Conservation (phyloP, 2,329 filamentous ascomycete genomes). For the Botrytis elliptica region DNA sequence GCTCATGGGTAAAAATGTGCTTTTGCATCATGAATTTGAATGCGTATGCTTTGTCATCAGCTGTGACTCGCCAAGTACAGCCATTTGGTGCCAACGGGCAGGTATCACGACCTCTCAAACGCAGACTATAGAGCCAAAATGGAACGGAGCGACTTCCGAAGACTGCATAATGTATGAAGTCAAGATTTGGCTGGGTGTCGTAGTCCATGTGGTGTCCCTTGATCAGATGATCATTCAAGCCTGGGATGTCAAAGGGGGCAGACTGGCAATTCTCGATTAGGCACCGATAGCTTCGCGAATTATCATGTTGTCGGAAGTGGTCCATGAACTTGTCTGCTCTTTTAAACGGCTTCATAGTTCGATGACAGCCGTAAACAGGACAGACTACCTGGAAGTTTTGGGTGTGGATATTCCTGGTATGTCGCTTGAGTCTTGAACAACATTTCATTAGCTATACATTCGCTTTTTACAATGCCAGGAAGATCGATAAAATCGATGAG, state of each 20-base stretch:
- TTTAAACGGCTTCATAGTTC: neutral
- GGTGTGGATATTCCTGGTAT: neutral
- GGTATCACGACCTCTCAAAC: neutral
- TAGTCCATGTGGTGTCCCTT: too few relatives aligned
- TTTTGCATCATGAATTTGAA: neutral
- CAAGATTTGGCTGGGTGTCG: too few relatives aligned
- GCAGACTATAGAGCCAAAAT: accelerated
- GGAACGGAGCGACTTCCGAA: neutral
- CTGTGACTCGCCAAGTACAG: neutral
- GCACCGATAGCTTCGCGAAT: neutral
- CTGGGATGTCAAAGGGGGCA: neutral
- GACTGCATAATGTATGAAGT: too few relatives aligned
- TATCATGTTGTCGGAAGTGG: neutral
- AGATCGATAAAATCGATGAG: too few relatives aligned
- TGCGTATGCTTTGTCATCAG: neutral
- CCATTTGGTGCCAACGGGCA: neutral
- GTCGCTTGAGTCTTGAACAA: neutral
- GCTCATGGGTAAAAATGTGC: neutral
- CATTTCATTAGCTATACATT: neutral
- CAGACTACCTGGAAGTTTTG: neutral
- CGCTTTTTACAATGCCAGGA: neutral
- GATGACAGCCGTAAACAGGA: neutral
- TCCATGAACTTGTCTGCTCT: neutral
- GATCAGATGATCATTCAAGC: neutral
- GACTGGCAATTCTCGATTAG: neutral